Conservation (phyloP, 1,284 basidiomycete genomes). For the Ganoderma lingzhi region DNA sequence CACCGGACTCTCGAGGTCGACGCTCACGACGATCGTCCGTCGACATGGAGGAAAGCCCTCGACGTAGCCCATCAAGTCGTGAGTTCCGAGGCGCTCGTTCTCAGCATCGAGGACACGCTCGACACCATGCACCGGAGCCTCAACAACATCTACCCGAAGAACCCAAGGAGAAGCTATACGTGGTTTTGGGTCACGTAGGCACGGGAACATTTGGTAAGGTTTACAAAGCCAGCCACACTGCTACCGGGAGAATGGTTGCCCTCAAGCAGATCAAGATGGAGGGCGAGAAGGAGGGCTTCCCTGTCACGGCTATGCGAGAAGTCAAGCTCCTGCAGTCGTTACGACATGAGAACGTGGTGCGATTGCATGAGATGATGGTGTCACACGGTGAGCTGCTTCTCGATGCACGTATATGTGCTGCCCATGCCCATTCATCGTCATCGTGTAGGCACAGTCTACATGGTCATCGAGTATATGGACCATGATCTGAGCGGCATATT, state of each 20-base stretch:
- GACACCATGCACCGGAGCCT: not conserved
- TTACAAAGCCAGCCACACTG: conserved; percentile 92
- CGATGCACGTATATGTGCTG: not conserved
- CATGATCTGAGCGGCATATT: conserved; percentile 97
- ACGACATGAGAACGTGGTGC: conserved; percentile 90
- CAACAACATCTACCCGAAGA: conserved; percentile 20
- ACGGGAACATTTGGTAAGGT: conserved; percentile 99
- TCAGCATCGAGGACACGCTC: not conserved
- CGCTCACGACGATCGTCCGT: conserved; percentile 19
- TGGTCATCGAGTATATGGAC: conserved; percentile 99
- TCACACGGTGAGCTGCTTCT: conserved; percentile 75
- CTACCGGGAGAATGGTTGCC: conserved; percentile 83
- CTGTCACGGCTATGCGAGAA: conserved; percentile 98
- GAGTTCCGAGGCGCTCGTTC: conserved; percentile 3
- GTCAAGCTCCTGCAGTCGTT: conserved; percentile 97
- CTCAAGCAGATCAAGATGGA: conserved; percentile 99
- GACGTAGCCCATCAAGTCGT: conserved; percentile 8
- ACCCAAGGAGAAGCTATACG: conserved; percentile 74
- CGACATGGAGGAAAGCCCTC: conserved; percentile 26
- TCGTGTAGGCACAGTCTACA: conserved; percentile 88
- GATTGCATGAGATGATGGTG: conserved; percentile 97
- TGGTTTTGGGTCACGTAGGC: conserved; percentile 93
- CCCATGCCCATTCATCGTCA: conserved; percentile 2
- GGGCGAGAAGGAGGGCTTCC: conserved; percentile 96
- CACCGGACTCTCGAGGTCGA: conserved; percentile 18